These are phyloP conservation scores for Nannochloris sp. DNA, from an alignment of 139 green algal species.

Conservation along the genomic window DNA sequence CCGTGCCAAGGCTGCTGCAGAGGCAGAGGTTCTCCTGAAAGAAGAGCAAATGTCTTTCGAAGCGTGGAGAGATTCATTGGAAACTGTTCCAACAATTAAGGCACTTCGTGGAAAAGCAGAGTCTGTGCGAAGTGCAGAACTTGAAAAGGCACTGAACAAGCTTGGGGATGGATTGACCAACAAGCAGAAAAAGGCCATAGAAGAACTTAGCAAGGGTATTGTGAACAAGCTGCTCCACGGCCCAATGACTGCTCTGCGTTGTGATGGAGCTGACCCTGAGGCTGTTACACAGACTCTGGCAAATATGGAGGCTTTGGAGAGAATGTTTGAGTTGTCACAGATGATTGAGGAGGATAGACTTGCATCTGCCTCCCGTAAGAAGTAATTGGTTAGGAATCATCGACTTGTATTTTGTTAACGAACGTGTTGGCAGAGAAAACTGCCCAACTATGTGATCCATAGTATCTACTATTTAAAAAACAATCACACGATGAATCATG, in stretches of 20 bases:
- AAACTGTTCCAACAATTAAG: constrained; percentile 99
- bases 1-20: constrained; percentile 54
- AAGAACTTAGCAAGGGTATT: constrained; percentile 90
- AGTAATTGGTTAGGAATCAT: neutral
- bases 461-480: too few relatives aligned
- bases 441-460: too few relatives aligned
- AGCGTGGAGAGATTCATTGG: constrained; percentile 91
- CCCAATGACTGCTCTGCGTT: constrained; percentile 93
- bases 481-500: too few relatives aligned
- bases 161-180: constrained; percentile 88
- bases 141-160: constrained; percentile 86
- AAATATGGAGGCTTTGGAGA: constrained; percentile 98
- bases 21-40: constrained; percentile 52
- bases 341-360: constrained; percentile 8
- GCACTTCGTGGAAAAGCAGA: constrained; percentile 88
- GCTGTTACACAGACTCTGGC: constrained; percentile 84
- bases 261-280: constrained; percentile 75
- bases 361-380: constrained; percentile 1
- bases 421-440: too few relatives aligned
- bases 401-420: constrained; percentile 1
- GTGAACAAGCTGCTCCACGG: constrained; percentile 99
- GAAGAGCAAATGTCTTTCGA: constrained; percentile 84
- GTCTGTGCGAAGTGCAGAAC: constrained; percentile 72
- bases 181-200: constrained; percentile 89
- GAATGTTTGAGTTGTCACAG: constrained; percentile 88